Conservation (phyloP, 768 basidiomycete species). For the Galerina sulciceps region DNA sequence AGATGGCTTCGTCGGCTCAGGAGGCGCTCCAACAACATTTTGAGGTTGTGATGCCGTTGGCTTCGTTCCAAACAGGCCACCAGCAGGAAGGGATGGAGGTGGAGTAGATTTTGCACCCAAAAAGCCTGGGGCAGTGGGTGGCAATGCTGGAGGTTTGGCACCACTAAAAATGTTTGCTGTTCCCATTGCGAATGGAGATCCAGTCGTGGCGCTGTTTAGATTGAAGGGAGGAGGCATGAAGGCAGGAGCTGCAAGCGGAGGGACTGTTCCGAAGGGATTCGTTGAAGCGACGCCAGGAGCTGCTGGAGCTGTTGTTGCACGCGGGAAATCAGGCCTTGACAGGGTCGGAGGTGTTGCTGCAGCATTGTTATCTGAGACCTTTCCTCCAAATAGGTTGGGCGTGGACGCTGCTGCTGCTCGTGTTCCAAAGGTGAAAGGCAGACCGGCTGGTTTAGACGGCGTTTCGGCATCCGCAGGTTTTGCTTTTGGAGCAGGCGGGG, state of each 20-base stretch:
- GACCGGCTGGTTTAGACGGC: background rate
- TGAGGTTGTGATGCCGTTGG: background rate
- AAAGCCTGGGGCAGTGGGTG: background rate
- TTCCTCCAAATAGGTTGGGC: conserved; percentile 15
- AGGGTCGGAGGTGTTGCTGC: conserved; percentile 2
- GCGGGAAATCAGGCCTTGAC: conserved; percentile 7
- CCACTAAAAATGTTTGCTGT: background rate
- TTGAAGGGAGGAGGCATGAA: conserved; percentile 18
- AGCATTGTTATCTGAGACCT: background rate
- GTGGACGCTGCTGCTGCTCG: conserved; percentile 13
- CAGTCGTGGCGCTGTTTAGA: conserved; percentile 3
- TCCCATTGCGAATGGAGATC: conserved; percentile 1
- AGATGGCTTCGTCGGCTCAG: background rate
- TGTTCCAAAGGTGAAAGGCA: background rate
- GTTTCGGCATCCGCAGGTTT: background rate
- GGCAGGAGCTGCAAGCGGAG: conserved; percentile 3
- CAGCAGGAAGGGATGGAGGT: background rate
- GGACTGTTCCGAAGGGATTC: conserved; percentile 10
- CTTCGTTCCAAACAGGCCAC: conserved; percentile 1
- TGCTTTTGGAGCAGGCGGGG: conserved; percentile 5
- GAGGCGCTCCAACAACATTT: background rate
- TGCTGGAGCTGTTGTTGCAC: conserved; percentile 12
- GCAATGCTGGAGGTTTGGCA: background rate
- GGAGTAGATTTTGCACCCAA: background rate
- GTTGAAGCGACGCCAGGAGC: conserved; percentile 4